phyloP scores from a whole-genome alignment of 2,329 filamentous ascomycete species.

The Scleromitrula shiraiana region DNA sequence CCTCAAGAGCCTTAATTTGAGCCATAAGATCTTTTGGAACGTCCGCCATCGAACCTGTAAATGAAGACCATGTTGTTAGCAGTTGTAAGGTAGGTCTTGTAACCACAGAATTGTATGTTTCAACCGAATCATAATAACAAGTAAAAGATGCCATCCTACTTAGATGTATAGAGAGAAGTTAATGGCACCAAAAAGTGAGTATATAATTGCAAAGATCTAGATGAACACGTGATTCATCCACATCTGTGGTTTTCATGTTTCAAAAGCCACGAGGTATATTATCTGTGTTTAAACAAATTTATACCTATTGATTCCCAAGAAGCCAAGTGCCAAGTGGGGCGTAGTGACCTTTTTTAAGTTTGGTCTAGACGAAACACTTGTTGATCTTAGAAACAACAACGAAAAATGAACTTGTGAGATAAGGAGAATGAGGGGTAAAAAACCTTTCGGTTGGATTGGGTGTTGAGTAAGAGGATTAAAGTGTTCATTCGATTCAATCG shows the following conservation, averaged over 20 bases:
- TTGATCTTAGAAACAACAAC: neutral
- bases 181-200: too few species aligned
- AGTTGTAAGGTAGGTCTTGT: neutral
- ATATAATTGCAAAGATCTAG: too few species aligned
- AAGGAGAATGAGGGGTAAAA: neutral
- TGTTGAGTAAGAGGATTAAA: too few species aligned
- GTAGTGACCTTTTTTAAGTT: neutral
- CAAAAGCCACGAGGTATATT: too few species aligned
- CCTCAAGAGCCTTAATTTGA: conserved; percentile 78
- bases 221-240: too few species aligned
- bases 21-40: conserved; percentile 74
- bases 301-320: neutral
- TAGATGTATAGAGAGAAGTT: too few species aligned
- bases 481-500: too few species aligned
- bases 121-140: neutral
- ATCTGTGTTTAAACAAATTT: too few species aligned
- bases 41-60: conserved; percentile 78
- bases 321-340: neutral
- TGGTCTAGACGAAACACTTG: neutral
- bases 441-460: too few species aligned
- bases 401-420: neutral
- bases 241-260: too few species aligned
- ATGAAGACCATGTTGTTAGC: conserved; percentile 13
- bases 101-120: conserved; percentile 1
- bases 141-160: neutral